Conservation (phyloP, 1,284 basidiomycete genomes). For the Apiotrichum porosum region DNA sequence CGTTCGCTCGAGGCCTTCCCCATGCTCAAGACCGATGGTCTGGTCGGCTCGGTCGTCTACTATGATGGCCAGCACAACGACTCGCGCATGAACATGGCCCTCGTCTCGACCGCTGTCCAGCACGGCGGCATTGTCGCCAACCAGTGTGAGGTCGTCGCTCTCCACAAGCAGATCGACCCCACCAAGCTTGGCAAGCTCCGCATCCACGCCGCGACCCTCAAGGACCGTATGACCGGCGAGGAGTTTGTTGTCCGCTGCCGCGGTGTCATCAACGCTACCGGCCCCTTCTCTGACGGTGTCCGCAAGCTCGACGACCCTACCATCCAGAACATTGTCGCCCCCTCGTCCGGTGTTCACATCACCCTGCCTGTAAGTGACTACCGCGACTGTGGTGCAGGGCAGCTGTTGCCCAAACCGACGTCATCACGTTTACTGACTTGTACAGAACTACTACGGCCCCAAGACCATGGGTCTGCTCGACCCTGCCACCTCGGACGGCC, state of each 20-base stretch:
- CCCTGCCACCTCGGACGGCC: conserved; percentile 89
- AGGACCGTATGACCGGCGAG: conserved; percentile 70
- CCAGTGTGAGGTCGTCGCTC: conserved; percentile 76
- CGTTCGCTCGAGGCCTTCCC: conserved; percentile 93
- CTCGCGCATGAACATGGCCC: conserved; percentile 93
- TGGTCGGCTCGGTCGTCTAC: conserved; percentile 93
- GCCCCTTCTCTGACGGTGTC: conserved; percentile 85
- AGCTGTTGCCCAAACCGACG: no score
- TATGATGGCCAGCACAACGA: conserved; percentile 99
- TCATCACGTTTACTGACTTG: not conserved
- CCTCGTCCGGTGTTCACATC: conserved; percentile 91
- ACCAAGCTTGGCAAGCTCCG: conserved; percentile 54
- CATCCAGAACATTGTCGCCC: conserved; percentile 81
- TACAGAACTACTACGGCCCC: conserved; percentile 82
- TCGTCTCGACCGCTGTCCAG: conserved; percentile 89
- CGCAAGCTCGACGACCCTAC: conserved; percentile 79
- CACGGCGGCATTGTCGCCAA: conserved; percentile 86
- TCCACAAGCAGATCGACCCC: conserved; percentile 62
- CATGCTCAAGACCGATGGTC: conserved; percentile 88
- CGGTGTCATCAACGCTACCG: conserved; percentile 95
- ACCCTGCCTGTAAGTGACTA: conserved; percentile 63
- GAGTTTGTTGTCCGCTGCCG: conserved; percentile 79
- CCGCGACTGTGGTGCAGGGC: no score
- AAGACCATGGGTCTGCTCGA: conserved; percentile 93
- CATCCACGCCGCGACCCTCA: conserved; percentile 70